Conservation (phyloP, 208 protist species). For the Trypanosoma congolense region DNA sequence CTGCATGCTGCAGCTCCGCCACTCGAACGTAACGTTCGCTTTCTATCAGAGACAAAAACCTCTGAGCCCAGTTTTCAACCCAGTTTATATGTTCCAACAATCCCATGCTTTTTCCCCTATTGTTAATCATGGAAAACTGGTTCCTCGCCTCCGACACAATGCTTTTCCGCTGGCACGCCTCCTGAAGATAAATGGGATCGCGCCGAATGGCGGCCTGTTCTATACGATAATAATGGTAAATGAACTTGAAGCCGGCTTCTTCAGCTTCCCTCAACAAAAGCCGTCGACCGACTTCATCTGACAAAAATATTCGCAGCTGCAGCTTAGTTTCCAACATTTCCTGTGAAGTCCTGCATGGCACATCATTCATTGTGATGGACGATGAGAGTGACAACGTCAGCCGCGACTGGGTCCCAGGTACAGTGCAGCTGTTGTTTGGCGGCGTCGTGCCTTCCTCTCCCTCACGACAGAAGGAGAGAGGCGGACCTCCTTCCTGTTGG, state of each 20-base stretch:
- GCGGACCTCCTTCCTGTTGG: no score
- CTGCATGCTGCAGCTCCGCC: slow-evolving; percentile 1
- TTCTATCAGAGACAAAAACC: slow-evolving; percentile 2
- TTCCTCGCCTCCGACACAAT: slow-evolving; percentile 19
- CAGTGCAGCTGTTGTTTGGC: no score
- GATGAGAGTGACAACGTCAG: background rate
- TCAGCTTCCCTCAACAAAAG: slow-evolving; percentile 1
- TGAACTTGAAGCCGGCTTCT: slow-evolving; percentile 6
- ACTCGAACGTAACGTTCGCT: slow-evolving; percentile 3
- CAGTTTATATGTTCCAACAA: background rate
- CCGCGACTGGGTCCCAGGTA: no score
- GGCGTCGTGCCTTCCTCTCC: no score
- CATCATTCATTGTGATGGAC: background rate
- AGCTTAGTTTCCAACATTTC: slow-evolving; percentile 6
- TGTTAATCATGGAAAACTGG: slow-evolving; percentile 4
- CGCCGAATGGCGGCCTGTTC: slow-evolving; percentile 11
- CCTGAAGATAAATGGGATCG: slow-evolving; percentile 14
- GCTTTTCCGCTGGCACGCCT: slow-evolving; percentile 18
- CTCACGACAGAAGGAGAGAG: no score
- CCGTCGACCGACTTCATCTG: slow-evolving; percentile 10
- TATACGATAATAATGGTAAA: slow-evolving; percentile 20
- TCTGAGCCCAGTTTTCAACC: slow-evolving; percentile 1
- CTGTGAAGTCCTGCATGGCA: background rate
- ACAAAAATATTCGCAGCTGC: slow-evolving; percentile 5
- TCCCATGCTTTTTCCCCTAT: background rate